Evolutionary conservation across 768 basidiomycete species (phyloP), one percentile per base, ranked within the genome.

Genomic region (Phylloporus scabripes): DNA sequence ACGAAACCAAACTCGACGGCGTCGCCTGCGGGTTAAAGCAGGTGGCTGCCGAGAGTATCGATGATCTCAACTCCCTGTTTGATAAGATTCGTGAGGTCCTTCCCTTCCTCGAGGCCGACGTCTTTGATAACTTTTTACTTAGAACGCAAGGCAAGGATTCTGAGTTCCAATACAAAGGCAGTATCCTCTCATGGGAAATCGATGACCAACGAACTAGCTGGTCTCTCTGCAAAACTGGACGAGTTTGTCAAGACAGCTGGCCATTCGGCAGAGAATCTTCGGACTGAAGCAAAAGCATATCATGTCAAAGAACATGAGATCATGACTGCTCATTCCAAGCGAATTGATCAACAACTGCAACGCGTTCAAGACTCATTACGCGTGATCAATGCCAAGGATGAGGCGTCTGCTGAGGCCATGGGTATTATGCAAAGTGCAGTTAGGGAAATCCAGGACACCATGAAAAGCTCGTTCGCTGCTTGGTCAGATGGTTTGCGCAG

Each of bases 91-190:
- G 92, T 92, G 60, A 60, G 80, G 59, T 21, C 18, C 21, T 21
- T 50, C 45, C 34, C 29, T 32, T 55, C 12, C 15, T 40, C 12
- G 18, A 15, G 32, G 33, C 2, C 43, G 20, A 40, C 12, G 2
- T 46, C 5, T 38, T 42, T 67, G 34, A 63, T 23, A 28, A 23
- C 11, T 28, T 38, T n/a, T 38, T 42, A 12, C 31, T 14, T 54
- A 94, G 92, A 88, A 36, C 85, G 93, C 50, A 92, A 88, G 60
- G 71, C 80, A 28, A 69, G 70, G 20, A 73, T 81, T 10, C 74
- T 92, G 36, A 72, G 70, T 28, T 70, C 80, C 7, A 95, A 94
- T 58, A 70, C 80, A 5, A 77, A 78, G 53, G 74, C 76, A 1
- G 90, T 89, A 14, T 69, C 76, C 3, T 74, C 73, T 29, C 81